Evolutionary conservation across 768 basidiomycete genomes (phyloP), one percentile per base, ranked within the genome.

Genomic region (Mycena olivaceomarginata): DNA sequence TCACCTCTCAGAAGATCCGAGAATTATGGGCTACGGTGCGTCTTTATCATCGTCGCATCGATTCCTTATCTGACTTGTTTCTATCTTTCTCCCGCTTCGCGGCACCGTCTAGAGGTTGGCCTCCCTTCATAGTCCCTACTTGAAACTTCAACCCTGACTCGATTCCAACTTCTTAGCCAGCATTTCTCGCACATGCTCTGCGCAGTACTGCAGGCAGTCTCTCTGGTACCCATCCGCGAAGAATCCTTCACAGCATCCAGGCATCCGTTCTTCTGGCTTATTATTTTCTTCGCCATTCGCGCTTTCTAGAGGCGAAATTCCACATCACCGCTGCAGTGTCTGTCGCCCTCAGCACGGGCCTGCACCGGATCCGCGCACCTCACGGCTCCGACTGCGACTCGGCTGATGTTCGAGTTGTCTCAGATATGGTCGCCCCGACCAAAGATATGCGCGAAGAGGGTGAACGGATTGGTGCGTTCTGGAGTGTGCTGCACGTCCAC

Each of bases 231-330:
- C 87, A 87, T 7, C 82, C 83, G 65, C 80, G 82, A 20, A 74
- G 67, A 66, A 81, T 86, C 37, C 78, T 88, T 31, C 83, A 87
- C 31, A 79, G 84, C 51, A 70, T 88, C 20, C 88, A 88, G 66
- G 81, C 85, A 1, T 85, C 89, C n/a, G 82, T 91, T 2, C 82
- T 92, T 20, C 82, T 92, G 43, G 83, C 87, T 1, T 84, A 85
- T 67, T 90, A 89, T 72, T 88, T 90, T 80, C 86, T 89, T 71
- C 83, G 84, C 48, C 82, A 84, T 53, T 87, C 86, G 22, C 85
- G 90, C n/a, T 74, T 83, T 8, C 78, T 89, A 83, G 66, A 20
- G 88, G 90, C 88, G 6, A 83, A 83, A 67, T 90, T 90, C 74
- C 84, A 84, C 64, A 85, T 83, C 63, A 85, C 86, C 72, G 85